Percentiles rank a stretch among this genome's conserved stretches.
Evolutionary conservation across 2,329 filamentous ascomycete genomes (phyloP).

Genomic region (Exophiala aquamarina): DNA sequence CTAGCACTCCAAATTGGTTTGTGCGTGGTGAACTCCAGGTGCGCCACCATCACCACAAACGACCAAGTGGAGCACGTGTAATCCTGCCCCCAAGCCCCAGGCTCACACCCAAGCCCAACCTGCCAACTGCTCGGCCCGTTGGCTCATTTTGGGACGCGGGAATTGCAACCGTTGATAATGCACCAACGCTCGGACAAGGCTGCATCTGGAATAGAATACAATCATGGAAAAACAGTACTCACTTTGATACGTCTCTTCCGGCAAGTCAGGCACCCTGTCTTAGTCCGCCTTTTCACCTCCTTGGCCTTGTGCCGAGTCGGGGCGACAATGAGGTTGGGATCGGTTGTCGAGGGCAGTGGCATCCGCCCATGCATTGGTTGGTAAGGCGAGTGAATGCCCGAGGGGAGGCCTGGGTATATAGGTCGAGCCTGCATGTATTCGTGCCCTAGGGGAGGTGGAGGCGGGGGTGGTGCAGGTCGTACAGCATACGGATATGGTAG

Average conservation of each 20-base stretch:
- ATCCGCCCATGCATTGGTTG: conserved; percentile 22
- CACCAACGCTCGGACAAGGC: conserved; percentile 9
- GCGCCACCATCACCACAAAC: no score
- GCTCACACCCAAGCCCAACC: conserved; percentile 3
- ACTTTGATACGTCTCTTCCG: conserved; percentile 73
- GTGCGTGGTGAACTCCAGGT: conserved; percentile 4
- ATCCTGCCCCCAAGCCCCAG: conserved; percentile 18
- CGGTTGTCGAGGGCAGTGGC: conserved; percentile 26
- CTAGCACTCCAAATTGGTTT: no score
- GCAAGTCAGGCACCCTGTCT: conserved; percentile 69
- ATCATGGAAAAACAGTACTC: conserved; percentile 35
- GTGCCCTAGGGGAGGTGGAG: conserved; percentile 17
- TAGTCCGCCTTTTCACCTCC: conserved; percentile 74
- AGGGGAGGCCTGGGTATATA: conserved; percentile 24
- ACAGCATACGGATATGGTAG: conserved; percentile 26
- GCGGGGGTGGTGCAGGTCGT: conserved; percentile 24
- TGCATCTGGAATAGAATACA: conserved; percentile 7
- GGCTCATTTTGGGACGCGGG: conserved; percentile 1
- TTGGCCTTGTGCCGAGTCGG: conserved; percentile 56
- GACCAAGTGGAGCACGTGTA: conserved; percentile 24
- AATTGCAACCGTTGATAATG: conserved; percentile 2
- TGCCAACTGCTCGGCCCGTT: conserved; percentile 11
- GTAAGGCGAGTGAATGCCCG: conserved; percentile 23
- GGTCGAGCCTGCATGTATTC: conserved; percentile 25
- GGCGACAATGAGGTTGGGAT: conserved; percentile 26